Evolutionary conservation across 306 rosid species (phyloP).

Genomic region (Urtica urens): DNA sequence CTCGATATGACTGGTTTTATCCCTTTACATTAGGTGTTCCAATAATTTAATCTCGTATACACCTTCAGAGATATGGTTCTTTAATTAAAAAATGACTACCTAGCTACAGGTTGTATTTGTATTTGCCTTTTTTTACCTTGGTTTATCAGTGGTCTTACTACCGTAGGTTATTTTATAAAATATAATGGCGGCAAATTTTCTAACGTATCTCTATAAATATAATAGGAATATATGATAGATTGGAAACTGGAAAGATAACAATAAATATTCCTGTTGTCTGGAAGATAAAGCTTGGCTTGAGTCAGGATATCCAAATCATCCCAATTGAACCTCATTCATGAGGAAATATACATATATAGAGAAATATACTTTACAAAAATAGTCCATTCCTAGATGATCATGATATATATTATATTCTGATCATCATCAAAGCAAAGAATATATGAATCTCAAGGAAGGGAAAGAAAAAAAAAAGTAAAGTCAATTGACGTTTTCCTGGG

Average conservation of each 20-base stretch:
- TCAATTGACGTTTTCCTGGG: conserved; percentile 11
- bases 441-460: not conserved
- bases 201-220: too few species aligned
- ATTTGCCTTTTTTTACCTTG: too few species aligned
- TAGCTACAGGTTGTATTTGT: too few species aligned
- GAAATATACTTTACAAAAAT: conserved; percentile 3
- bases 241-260: not conserved
- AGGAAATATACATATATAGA: not conserved
- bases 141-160: too few species aligned
- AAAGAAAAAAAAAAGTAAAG: not conserved
- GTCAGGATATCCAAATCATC: conserved; percentile 7
- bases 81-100: too few species aligned
- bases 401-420: conserved; percentile 22
- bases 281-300: conserved; percentile 11
- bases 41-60: too few species aligned
- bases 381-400: not conserved
- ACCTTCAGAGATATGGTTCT: too few species aligned
- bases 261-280: conserved; percentile 7
- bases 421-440: conserved; percentile 21
- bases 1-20: too few species aligned
- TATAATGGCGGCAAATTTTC: too few species aligned
- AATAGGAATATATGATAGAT: conserved; percentile 5
- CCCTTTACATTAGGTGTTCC: too few species aligned
- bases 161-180: too few species aligned
- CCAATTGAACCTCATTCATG: conserved; percentile 4